Percentiles rank a stretch among this genome's conserved stretches.
Evolutionary conservation across 2,329 filamentous ascomycete species (phyloP).

Genomic region (Trichoderma sp.): DNA sequence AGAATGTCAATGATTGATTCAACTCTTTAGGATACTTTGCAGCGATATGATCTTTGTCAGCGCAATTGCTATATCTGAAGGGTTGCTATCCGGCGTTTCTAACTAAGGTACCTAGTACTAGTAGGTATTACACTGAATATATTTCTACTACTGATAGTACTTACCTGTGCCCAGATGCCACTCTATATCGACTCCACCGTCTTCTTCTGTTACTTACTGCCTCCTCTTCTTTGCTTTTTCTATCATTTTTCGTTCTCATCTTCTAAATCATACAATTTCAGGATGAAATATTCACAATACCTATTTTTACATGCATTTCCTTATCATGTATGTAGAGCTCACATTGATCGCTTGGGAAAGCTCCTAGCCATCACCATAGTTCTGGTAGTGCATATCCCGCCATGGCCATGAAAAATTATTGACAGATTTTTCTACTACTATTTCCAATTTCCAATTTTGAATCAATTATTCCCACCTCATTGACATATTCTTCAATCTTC

Average conservation of each 20-base stretch:
- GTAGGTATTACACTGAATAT: no score
- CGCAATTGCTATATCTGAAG: not conserved
- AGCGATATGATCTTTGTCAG: no score
- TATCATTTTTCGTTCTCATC: not conserved
- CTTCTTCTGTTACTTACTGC: rapidly evolving
- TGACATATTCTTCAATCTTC: not conserved
- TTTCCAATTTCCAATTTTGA: not conserved
- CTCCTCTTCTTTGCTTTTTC: rapidly evolving
- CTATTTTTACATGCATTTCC: not conserved
- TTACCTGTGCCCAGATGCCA: not conserved
- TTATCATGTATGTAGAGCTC: not conserved
- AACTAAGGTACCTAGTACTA: no score
- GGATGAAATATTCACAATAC: not conserved
- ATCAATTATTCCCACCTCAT: not conserved
- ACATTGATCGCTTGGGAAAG: not conserved
- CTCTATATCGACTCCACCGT: not conserved
- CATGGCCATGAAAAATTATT: not conserved
- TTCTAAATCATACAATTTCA: not conserved
- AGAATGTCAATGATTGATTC: not conserved
- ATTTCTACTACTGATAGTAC: no score
- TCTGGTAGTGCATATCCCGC: not conserved
- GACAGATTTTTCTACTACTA: not conserved
- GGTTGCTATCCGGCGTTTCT: not conserved
- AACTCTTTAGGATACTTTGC: not conserved
- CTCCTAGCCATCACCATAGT: not conserved